A percentile compares a stretch with the other conserved stretches of the same genome.
These are phyloP conservation scores for Stemphylium beticola DNA, from an alignment of 2,329 filamentous ascomycete species.

Conservation along the genomic window DNA sequence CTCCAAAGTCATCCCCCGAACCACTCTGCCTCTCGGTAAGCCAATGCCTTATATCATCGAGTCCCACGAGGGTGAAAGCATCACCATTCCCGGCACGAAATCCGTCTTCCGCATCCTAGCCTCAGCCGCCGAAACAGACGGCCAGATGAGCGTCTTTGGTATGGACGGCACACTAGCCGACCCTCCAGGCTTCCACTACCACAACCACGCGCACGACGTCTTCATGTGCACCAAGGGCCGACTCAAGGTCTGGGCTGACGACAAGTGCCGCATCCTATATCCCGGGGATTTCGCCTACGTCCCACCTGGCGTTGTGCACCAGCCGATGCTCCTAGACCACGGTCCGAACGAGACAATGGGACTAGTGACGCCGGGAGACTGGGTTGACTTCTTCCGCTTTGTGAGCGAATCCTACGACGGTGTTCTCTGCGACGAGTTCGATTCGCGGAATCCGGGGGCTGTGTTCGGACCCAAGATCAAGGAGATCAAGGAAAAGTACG, in stretches of 20 bases:
- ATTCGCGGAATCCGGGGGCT: constrained; percentile 15
- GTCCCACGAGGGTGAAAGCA: no score
- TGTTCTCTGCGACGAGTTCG: constrained; percentile 24
- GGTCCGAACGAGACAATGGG: constrained; percentile 25
- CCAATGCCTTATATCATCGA: no score
- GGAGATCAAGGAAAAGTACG: constrained; percentile 28
- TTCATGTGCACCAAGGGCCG: constrained; percentile 30
- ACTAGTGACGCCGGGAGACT: constrained; percentile 26
- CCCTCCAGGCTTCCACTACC: constrained; percentile 28
- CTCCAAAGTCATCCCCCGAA: no score
- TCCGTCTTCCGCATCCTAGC: no score
- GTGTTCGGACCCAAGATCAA: constrained; percentile 22
- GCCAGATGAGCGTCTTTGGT: no score
- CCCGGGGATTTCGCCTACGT: constrained; percentile 30
- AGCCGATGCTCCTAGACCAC: constrained; percentile 22
- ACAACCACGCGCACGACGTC: constrained; percentile 27
- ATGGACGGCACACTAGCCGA: constrained; percentile 23
- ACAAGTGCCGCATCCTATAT: constrained; percentile 24
- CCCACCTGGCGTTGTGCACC: constrained; percentile 24
- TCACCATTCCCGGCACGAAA: no score
- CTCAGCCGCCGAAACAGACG: no score
- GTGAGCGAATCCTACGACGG: constrained; percentile 25
- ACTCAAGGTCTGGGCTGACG: constrained; percentile 23
- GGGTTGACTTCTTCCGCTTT: constrained; percentile 31
- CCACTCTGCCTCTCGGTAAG: no score